A percentile compares a stretch with the other conserved stretches of the same genome.
Evolutionary conservation across 352 stramenopile species (phyloP).

Genomic region (Phytophthora nicotianae): DNA sequence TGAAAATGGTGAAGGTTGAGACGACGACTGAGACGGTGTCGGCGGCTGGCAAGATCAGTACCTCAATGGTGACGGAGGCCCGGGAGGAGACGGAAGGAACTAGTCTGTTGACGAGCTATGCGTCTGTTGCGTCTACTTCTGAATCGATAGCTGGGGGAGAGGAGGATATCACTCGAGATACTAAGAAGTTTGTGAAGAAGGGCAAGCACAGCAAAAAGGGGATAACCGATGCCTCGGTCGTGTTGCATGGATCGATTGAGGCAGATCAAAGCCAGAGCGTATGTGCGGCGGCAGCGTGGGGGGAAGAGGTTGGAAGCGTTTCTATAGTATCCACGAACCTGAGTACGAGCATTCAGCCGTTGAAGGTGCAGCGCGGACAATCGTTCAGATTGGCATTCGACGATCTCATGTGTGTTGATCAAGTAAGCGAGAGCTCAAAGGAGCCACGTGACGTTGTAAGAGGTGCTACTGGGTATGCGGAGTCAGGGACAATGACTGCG

Average conservation of each 20-base stretch:
- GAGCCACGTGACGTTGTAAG: conserved; percentile 11
- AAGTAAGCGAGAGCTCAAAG: conserved; percentile 2
- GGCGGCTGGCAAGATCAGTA: conserved; percentile 1
- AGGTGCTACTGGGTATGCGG: conserved; percentile 25
- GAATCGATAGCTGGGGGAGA: neutral
- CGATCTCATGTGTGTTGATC: conserved; percentile 18
- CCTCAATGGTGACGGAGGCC: conserved; percentile 3
- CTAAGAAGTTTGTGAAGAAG: conserved; percentile 4
- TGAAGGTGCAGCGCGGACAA: conserved; percentile 10
- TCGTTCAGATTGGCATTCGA: conserved; percentile 31
- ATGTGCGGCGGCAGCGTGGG: conserved; percentile 27
- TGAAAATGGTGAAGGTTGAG: conserved; percentile 18
- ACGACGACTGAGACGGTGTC: conserved; percentile 8
- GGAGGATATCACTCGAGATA: neutral
- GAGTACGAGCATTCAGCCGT: conserved; percentile 5
- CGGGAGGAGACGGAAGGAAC: conserved; percentile 13
- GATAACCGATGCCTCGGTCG: neutral
- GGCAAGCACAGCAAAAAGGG: conserved; percentile 2
- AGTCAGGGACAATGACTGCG: conserved; percentile 28
- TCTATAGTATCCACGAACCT: conserved; percentile 5
- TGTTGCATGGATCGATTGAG: conserved; percentile 1
- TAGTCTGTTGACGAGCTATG: neutral
- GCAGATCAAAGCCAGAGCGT: neutral
- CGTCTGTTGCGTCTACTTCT: neutral
- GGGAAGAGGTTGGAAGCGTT: conserved; percentile 11